phyloP scores from a whole-genome alignment of 495 filamentous ascomycete genomes.

The Xylaria palmicola region DNA sequence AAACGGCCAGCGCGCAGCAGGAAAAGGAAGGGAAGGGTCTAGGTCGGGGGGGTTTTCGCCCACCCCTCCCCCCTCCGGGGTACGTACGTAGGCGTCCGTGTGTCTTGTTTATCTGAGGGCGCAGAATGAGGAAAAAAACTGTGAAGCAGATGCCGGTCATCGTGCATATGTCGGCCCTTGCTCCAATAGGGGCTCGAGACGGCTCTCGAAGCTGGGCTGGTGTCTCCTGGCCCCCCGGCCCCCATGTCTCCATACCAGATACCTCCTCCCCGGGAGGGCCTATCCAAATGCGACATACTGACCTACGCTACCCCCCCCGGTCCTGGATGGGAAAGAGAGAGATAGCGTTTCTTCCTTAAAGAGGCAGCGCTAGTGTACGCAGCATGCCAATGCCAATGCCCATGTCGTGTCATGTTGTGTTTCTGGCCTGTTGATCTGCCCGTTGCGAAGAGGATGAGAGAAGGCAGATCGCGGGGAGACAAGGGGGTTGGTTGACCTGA shows the following conservation, averaged over 20 bases:
- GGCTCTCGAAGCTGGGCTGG: too few relatives aligned
- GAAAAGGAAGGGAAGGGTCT: not conserved
- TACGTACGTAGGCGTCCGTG: not conserved
- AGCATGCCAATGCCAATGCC: not conserved
- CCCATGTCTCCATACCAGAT: not conserved
- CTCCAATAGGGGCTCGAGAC: constrained; percentile 10
- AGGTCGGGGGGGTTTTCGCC: too few relatives aligned
- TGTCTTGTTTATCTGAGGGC: constrained; percentile 11
- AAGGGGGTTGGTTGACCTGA: too few relatives aligned
- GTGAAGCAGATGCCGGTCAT: constrained; percentile 18
- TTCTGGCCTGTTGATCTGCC: not conserved
- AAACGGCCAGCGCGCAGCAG: constrained; percentile 12
- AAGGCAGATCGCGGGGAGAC: too few relatives aligned
- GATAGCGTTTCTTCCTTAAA: constrained; percentile 10
- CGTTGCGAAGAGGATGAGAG: too few relatives aligned
- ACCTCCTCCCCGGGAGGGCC: not conserved
- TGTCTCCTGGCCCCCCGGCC: too few relatives aligned
- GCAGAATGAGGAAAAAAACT: too few relatives aligned
- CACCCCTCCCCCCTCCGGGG: too few relatives aligned
- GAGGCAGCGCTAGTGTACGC: not conserved
- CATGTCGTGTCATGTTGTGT: not conserved
- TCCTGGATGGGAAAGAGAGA: constrained; percentile 3
- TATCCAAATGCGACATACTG: not conserved
- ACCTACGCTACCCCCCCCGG: not conserved
- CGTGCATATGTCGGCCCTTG: constrained; percentile 12